phyloP scores from a whole-genome alignment of 23 red algal species.

The Gracilaria gracilis region DNA sequence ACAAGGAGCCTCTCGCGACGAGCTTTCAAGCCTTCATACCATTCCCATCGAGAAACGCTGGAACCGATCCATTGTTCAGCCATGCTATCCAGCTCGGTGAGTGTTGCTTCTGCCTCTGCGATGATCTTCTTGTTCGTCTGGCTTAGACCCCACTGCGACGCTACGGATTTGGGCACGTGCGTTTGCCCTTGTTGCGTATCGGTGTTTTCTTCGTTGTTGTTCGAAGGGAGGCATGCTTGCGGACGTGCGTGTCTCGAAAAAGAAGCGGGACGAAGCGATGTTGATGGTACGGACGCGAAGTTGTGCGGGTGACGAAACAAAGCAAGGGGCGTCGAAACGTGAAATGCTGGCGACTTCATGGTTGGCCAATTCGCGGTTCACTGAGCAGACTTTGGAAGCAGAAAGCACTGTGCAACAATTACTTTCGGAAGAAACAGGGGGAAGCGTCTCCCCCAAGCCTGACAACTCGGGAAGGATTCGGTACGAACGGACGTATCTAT shows the following conservation, averaged over 20 bases:
- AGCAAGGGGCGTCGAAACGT: background rate
- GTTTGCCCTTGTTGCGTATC: constrained; percentile 17
- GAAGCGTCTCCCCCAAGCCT: no score
- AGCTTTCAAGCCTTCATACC: constrained; percentile 52
- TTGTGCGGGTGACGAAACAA: background rate
- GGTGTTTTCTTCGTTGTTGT: constrained; percentile 15
- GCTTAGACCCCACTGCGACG: constrained; percentile 16
- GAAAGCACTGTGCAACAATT: no score
- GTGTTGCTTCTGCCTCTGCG: constrained; percentile 33
- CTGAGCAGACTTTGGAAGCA: no score
- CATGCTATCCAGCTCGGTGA: constrained; percentile 30
- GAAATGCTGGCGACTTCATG: background rate
- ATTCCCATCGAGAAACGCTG: constrained; percentile 46
- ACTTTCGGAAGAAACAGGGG: no score
- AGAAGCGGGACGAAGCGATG: background rate
- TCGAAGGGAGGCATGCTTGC: constrained; percentile 4
- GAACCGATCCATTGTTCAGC: constrained; percentile 63
- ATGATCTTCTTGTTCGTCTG: constrained; percentile 33
- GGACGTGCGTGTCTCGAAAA: background rate
- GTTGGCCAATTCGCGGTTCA: background rate
- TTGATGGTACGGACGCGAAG: background rate
- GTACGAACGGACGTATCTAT: no score
- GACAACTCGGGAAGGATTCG: no score
- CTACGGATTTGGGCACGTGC: background rate
- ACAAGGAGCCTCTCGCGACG: constrained; percentile 32